Base-by-base conservation (phyloP, 2,329 filamentous ascomycete genomes). In the Trichophyton schoenleinii region DNA sequence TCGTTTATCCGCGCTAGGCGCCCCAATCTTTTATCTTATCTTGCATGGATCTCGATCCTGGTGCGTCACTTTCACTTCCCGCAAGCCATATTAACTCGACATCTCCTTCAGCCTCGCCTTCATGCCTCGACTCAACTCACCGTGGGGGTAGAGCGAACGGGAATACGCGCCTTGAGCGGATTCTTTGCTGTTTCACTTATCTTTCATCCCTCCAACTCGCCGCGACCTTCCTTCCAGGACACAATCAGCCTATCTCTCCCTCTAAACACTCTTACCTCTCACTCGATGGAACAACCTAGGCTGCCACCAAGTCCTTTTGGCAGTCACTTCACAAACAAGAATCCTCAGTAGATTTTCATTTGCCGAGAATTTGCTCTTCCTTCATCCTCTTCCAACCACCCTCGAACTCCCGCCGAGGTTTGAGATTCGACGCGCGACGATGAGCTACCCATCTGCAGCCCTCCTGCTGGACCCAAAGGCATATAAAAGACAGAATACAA, bases 401-500 rank as follows among this genome's bases (percentile, higher is more conserved):
- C 34, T 55, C 52, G 52, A 18, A n/a, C 15, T 7, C 28, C 18
- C 28, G 8, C n/a, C 52, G 28, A 34, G 8, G 3, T 38, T 38
- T 38, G 31, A 53, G 25, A n/a, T 22, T 13, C 6, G 15, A 55
- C n/a, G 11, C 52, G 55, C 57, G 44, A 60, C 53, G 20, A 64
- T 64, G 63, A 63, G 52, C 46, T 41, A 72, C 48, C 72, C 72
- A 38, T 70, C 73, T 59, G 73, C 76, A 38, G 74, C 73, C 48
- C 71, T 77, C 70, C 70, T 78, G 34, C 67, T 78, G 61, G 71
- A 78, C 65, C 76, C 77, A 15, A 74, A 75, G 65, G 70, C 69
- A 36, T 71, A 74, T 62, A 76, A 69, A 63, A 74, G 72, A 63
- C 70, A 71, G 59, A 18, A 60, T 13, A 58, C 63, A 22, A 57